These are phyloP conservation scores for Nematocida ausubeli DNA, from an alignment of 371 early-diverging fungal genomes.

Conservation along the genomic window DNA sequence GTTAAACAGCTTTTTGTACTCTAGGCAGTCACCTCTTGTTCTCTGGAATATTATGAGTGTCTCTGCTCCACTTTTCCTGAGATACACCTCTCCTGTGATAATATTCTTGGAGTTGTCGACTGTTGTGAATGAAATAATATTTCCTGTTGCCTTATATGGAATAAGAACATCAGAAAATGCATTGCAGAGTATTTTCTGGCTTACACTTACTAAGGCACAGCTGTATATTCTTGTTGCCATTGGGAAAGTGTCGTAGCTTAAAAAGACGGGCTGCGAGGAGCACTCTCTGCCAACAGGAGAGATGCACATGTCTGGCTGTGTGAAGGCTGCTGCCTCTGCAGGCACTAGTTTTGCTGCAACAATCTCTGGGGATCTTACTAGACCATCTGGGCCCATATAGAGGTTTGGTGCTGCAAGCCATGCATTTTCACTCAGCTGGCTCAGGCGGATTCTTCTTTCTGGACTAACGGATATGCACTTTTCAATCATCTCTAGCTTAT, in stretches of 20 bases:
- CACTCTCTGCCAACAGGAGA: slow-evolving; percentile 21
- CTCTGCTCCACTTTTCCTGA: slow-evolving; percentile 38
- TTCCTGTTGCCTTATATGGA: slow-evolving; percentile 25
- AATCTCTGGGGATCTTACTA: slow-evolving; percentile 33
- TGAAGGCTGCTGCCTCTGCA: slow-evolving; percentile 35
- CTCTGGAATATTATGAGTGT: slow-evolving; percentile 58
- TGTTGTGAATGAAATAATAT: slow-evolving; percentile 60
- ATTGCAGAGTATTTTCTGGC: slow-evolving; percentile 26
- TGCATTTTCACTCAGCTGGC: slow-evolving; percentile 16
- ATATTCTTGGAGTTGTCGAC: slow-evolving; percentile 59
- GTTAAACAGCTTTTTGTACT: slow-evolving; percentile 66
- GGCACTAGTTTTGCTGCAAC: slow-evolving; percentile 22
- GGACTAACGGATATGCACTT: slow-evolving; percentile 86
- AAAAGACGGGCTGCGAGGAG: slow-evolving; percentile 60
- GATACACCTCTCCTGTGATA: slow-evolving; percentile 60
- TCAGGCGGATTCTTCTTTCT: slow-evolving; percentile 71
- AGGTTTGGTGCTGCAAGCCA: slow-evolving; percentile 50
- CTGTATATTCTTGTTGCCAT: slow-evolving; percentile 56
- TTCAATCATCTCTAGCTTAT: slow-evolving; percentile 70
- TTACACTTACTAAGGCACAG: not conserved
- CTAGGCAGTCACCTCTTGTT: slow-evolving; percentile 61
- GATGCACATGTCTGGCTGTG: slow-evolving; percentile 56
- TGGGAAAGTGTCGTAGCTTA: slow-evolving; percentile 34
- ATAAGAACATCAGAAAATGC: slow-evolving; percentile 46
- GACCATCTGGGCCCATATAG: slow-evolving; percentile 43